Percentiles rank a stretch among this genome's conserved stretches.
Evolutionary conservation across 495 filamentous ascomycete species (phyloP).

Genomic region (Schizothecium vesticola): DNA sequence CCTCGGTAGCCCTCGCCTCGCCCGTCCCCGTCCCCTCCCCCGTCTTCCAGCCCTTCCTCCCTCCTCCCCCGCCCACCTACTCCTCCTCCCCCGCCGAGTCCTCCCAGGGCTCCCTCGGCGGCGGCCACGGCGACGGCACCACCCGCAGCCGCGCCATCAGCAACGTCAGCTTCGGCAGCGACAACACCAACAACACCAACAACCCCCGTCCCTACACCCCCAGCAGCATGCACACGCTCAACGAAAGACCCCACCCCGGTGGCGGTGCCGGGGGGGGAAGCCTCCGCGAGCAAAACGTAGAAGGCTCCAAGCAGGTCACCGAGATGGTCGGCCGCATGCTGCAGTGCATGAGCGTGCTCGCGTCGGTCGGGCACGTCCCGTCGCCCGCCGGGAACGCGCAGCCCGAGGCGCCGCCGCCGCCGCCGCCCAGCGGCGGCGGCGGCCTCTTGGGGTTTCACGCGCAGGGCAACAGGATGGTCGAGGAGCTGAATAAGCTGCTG

Average conservation of each 20-base stretch:
- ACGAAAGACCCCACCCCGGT: conserved; percentile 1
- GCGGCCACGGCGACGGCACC: conserved; percentile 43
- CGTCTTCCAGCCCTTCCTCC: conserved; percentile 16
- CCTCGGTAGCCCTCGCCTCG: conserved; percentile 39
- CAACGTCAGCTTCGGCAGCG: conserved; percentile 71
- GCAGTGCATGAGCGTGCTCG: conserved; percentile 89
- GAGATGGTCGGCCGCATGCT: conserved; percentile 94
- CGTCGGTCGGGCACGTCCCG: conserved; percentile 49
- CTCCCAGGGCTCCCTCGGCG: conserved; percentile 48
- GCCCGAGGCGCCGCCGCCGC: neutral
- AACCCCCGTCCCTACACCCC: conserved; percentile 48
- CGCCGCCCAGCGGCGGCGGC: neutral
- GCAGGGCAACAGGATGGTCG: conserved; percentile 71
- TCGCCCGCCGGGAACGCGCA: neutral
- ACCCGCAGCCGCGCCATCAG: conserved; percentile 70
- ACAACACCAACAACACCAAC: conserved; percentile 37
- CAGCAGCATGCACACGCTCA: conserved; percentile 39
- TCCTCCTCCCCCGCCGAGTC: conserved; percentile 30
- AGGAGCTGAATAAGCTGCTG: conserved; percentile 73
- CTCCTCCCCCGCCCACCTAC: conserved; percentile 14
- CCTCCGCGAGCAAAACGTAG: conserved; percentile 43
- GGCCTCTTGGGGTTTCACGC: conserved; percentile 36
- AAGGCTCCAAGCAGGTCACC: conserved; percentile 79
- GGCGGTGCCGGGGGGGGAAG: conserved; percentile 32
- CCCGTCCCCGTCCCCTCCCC: conserved; percentile 37